Conservation (phyloP, 495 filamentous ascomycete genomes). For the Aspergillus biplanus region DNA sequence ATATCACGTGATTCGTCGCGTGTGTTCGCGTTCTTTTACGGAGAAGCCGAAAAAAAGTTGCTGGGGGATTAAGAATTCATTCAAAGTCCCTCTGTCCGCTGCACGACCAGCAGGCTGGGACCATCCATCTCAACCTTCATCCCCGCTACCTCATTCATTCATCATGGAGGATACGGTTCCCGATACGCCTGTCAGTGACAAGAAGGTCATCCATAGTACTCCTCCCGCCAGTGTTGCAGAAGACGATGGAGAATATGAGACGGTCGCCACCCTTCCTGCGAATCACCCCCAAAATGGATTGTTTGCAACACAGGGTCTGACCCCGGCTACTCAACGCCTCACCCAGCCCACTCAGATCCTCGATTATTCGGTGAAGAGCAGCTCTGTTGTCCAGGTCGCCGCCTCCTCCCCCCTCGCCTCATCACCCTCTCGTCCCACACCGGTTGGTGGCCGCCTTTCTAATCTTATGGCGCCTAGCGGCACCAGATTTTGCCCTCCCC, state of each 20-base stretch:
- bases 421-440: constrained; percentile 46
- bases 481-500: constrained; percentile 67
- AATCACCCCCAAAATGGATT: constrained; percentile 22
- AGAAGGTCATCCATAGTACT: constrained; percentile 43
- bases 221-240: constrained; percentile 24
- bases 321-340: constrained; percentile 45
- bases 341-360: constrained; percentile 79
- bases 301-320: constrained; percentile 34
- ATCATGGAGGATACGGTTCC: constrained; percentile 49
- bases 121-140: background rate
- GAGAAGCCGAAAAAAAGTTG: constrained; percentile 25
- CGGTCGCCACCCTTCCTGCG: constrained; percentile 62
- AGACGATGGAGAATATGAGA: constrained; percentile 55
- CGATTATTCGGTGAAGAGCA: constrained; percentile 33
- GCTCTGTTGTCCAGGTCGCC: constrained; percentile 74
- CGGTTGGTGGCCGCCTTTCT: constrained; percentile 49
- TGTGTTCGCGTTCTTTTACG: constrained; percentile 25
- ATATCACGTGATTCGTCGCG: constrained; percentile 29
- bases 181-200: constrained; percentile 54
- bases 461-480: constrained; percentile 77
- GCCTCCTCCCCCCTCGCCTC: constrained; percentile 74
- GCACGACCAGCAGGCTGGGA: background rate
- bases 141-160: background rate
- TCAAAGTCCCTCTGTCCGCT: background rate
- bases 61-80: background rate